A percentile compares a stretch with the other conserved stretches of the same genome.
Conservation (phyloP, 306 rosid genomes). For the Astragalus glycyphyllos region DNA sequence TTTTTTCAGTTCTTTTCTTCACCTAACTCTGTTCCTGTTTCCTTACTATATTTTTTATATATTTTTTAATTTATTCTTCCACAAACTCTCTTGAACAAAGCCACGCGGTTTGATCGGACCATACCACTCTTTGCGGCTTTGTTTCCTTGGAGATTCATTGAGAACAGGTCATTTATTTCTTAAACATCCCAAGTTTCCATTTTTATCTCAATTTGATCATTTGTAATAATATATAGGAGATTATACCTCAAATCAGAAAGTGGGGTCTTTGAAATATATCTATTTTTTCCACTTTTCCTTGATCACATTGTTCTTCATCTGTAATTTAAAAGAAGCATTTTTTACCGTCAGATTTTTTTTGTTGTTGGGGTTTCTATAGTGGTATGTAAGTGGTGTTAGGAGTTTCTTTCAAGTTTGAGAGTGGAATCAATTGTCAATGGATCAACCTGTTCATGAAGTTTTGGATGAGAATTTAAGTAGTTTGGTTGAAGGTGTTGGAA, state of each 20-base stretch:
- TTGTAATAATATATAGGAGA: conserved; percentile 29
- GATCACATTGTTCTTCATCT: conserved; percentile 49
- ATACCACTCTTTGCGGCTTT: conserved; percentile 32
- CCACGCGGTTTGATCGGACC: conserved; percentile 39
- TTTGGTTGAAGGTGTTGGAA: conserved; percentile 52
- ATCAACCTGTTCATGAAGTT: conserved; percentile 52
- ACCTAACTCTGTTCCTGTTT: conserved; percentile 47
- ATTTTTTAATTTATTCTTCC: conserved; percentile 20
- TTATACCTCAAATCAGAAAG: conserved; percentile 30
- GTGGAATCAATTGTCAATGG: conserved; percentile 56
- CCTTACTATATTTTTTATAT: background rate
- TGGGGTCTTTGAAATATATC: conserved; percentile 47
- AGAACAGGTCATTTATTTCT: conserved; percentile 19
- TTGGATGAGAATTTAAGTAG: conserved; percentile 41
- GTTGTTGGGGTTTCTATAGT: conserved; percentile 32
- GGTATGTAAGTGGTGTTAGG: conserved; percentile 34
- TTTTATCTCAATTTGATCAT: conserved; percentile 14
- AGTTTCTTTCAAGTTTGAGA: conserved; percentile 37
- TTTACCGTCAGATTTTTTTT: background rate
- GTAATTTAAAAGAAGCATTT: conserved; percentile 7
- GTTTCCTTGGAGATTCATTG: too few species aligned
- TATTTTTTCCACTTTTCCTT: conserved; percentile 43
- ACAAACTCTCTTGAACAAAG: background rate
- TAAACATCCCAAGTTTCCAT: conserved; percentile 28
- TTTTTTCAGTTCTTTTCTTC: conserved; percentile 45